A percentile compares a stretch with the other conserved stretches of the same genome.
Conservation (phyloP, 2,329 filamentous ascomycete species). For the Ilyonectria sp. region DNA sequence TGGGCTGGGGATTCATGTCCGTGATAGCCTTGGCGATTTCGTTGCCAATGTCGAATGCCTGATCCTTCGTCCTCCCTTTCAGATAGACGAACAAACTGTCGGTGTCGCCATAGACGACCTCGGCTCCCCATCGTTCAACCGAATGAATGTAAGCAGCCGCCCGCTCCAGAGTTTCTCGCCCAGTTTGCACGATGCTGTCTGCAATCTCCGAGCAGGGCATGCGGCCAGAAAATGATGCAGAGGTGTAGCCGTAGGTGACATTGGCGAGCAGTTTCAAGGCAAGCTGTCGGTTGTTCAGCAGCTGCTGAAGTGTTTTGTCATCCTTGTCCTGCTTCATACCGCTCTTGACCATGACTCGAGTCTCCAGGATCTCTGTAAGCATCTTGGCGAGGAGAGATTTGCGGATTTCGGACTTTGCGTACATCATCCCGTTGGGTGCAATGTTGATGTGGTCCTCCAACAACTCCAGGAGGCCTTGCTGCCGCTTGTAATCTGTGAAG, state of each 20-base stretch:
- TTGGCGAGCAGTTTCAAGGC: slow-evolving; percentile 98
- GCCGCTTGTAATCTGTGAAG: slow-evolving; percentile 87
- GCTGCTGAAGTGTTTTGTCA: slow-evolving; percentile 86
- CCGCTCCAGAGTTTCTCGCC: slow-evolving; percentile 92
- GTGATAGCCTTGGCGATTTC: slow-evolving; percentile 93
- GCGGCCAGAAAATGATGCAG: slow-evolving; percentile 93
- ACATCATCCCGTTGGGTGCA: slow-evolving; percentile 97
- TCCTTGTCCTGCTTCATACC: slow-evolving; percentile 96
- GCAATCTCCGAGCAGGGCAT: slow-evolving; percentile 99
- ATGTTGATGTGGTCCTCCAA: slow-evolving; percentile 91
- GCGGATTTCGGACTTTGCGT: slow-evolving; percentile 85
- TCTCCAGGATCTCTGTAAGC: slow-evolving; percentile 95
- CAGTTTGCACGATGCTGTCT: slow-evolving; percentile 97
- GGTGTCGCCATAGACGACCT: slow-evolving; percentile 98
- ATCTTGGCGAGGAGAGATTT: slow-evolving; percentile 96
- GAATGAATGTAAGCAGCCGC: slow-evolving; percentile 95
- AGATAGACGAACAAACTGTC: slow-evolving; percentile 95
- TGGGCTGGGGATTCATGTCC: slow-evolving; percentile 87
- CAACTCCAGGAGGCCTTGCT: slow-evolving; percentile 81
- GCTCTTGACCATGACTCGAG: slow-evolving; percentile 96
- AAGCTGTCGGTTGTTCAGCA: slow-evolving; percentile 93
- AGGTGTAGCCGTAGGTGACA: slow-evolving; percentile 98
- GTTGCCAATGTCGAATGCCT: slow-evolving; percentile 93
- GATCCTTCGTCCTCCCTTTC: slow-evolving; percentile 86
- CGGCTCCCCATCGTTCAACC: slow-evolving; percentile 88